Evolutionary conservation across 768 basidiomycete genomes (phyloP).

Genomic region (Boletus sensibilis): DNA sequence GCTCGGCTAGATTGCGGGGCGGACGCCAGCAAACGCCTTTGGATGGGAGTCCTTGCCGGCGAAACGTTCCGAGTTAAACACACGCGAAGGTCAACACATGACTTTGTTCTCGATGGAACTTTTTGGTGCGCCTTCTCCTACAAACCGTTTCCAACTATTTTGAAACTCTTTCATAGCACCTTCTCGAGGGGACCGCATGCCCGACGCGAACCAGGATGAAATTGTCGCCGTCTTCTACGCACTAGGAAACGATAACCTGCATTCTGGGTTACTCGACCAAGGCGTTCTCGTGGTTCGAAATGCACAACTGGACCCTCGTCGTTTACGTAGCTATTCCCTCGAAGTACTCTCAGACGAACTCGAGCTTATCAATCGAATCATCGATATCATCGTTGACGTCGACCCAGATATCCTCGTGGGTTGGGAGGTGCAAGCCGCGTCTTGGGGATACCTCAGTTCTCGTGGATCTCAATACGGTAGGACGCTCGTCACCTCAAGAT

Average conservation of each 20-base stretch:
- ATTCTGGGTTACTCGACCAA: slow-evolving; percentile 29
- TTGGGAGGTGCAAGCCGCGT: slow-evolving; percentile 86
- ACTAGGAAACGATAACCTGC: slow-evolving; percentile 47
- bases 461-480: slow-evolving; percentile 62
- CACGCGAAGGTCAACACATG: slow-evolving; percentile 71
- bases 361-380: slow-evolving; percentile 72
- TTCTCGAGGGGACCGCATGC: slow-evolving; percentile 55
- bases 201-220: slow-evolving; percentile 56
- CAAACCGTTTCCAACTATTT: background rate
- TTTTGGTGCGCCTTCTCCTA: slow-evolving; percentile 59
- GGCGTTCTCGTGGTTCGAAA: slow-evolving; percentile 57
- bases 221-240: slow-evolving; percentile 74
- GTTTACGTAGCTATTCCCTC: slow-evolving; percentile 45
- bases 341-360: slow-evolving; percentile 67
- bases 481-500: background rate
- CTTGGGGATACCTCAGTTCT: slow-evolving; percentile 88
- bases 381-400: slow-evolving; percentile 70
- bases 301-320: slow-evolving; percentile 37
- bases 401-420: slow-evolving; percentile 93
- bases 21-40: slow-evolving; percentile 72
- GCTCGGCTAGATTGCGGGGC: slow-evolving; percentile 58
- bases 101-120: slow-evolving; percentile 79
- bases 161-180: slow-evolving; percentile 43
- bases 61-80: slow-evolving; percentile 37
- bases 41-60: slow-evolving; percentile 61